Conservation (phyloP, 495 filamentous ascomycete species). For the Neurospora sp. region DNA sequence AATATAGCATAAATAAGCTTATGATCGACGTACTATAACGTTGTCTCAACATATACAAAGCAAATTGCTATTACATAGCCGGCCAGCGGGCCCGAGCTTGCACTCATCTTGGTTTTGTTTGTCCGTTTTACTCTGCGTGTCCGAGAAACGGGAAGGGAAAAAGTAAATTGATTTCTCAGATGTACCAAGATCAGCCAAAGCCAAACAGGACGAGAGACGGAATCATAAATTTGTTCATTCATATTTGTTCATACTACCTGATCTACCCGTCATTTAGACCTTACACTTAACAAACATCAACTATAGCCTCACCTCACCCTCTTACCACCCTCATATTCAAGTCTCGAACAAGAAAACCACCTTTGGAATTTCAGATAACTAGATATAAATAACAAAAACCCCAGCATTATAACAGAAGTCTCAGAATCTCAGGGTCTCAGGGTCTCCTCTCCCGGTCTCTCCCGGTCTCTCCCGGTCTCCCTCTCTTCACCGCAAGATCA, state of each 20-base stretch:
- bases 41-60: neutral
- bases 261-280: neutral
- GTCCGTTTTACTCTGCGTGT: neutral
- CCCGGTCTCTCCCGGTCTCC: neutral
- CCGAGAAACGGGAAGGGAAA: neutral
- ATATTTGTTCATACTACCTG: neutral
- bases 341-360: neutral
- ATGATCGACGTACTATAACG: neutral
- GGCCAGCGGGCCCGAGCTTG: neutral
- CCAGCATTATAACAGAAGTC: neutral
- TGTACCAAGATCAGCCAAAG: neutral
- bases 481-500: neutral
- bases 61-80: neutral
- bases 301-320: neutral
- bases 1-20: neutral
- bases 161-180: neutral
- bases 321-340: neutral
- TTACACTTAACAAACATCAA: neutral
- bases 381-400: neutral
- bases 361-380: neutral
- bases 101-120: neutral
- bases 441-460: neutral
- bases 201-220: neutral
- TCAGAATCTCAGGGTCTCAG: neutral
- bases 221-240: neutral